Base-by-base conservation (phyloP, 1,139 yeast species). In the Yarrowia galli region DNA sequence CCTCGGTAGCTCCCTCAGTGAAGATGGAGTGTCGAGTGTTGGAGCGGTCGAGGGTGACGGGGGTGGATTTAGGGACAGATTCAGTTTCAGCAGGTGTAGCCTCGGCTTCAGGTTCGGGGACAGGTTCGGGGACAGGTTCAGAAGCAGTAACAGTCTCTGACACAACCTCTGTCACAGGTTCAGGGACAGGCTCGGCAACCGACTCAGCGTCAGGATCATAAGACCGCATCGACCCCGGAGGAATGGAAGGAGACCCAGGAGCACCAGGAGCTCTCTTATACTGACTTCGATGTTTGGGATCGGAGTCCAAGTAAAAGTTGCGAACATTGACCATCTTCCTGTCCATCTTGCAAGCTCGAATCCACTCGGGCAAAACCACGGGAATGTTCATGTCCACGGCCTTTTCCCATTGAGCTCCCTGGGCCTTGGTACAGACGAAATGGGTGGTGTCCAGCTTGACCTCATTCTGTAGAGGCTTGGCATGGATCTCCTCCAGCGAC, bases 361-460 rank as follows among this genome's bases (percentile, higher is more conserved):
- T 82, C 98, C 98, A 95, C 76, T 95, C 98, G 0, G 99, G 99
- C 77, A 97, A 85, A 35, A 95, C 95, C 54, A 95, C 86, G 3
- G 99, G 99, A 69, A 95, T 92, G 76, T 93, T 95, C 83, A 88
- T 85, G 69, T 89, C 93, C 70, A 85, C 84, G 0, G 99, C 99
- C 76, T 88, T 89, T 71, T 87, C 82, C 80, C 83, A 91, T 75
- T 89, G 92, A 1, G 84, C 79, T 2, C 86, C 87, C 67, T 84
- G 82, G 32, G 85, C 87, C 68, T 87, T 89, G 0, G 97, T 90
- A 73, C 97, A 89, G 18, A 95, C 83, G 74, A 89, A 95, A 77
- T 96, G 99, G 0, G 99, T 95, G 1, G 99, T 95, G 74, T 95
- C 98, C 67, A 93, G 91, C 72, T 85, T 85, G 68, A 95, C 96